phyloP scores from a whole-genome alignment of 2,329 filamentous ascomycete genomes.

The Tothia fuscella region DNA sequence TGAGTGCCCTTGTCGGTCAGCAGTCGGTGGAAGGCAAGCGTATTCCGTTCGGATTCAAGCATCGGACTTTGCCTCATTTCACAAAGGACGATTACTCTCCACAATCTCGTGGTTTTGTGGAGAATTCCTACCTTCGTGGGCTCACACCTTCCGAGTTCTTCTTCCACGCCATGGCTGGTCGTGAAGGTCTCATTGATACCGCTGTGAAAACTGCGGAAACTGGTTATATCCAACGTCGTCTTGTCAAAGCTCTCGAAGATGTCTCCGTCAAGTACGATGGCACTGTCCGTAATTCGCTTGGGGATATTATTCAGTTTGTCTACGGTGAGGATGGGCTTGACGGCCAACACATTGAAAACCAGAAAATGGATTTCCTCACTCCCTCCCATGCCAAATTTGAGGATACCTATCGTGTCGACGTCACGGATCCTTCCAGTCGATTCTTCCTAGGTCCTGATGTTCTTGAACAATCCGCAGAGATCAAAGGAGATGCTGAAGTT shows the following conservation, averaged over 20 bases:
- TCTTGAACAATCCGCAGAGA: conserved; percentile 76
- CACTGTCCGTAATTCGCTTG: conserved; percentile 90
- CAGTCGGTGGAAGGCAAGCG: conserved; percentile 98
- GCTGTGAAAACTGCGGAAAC: conserved; percentile 99
- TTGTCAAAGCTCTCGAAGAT: conserved; percentile 96
- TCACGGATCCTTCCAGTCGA: conserved; percentile 50
- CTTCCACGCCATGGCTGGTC: conserved; percentile 99
- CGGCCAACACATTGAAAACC: conserved; percentile 85
- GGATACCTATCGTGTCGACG: conserved; percentile 71
- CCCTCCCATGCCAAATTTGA: conserved; percentile 69
- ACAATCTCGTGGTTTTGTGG: conserved; percentile 91
- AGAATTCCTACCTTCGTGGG: conserved; percentile 95
- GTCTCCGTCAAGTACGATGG: conserved; percentile 96
- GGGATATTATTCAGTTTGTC: conserved; percentile 92
- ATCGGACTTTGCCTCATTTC: conserved; percentile 91
- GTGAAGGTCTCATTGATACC: conserved; percentile 98
- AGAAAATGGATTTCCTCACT: conserved; percentile 75
- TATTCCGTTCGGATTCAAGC: conserved; percentile 98
- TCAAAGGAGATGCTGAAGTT: conserved; percentile 75
- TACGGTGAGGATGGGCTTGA: conserved; percentile 97
- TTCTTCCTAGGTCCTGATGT: conserved; percentile 52
- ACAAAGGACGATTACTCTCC: conserved; percentile 99
- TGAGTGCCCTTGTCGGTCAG: conserved; percentile 95
- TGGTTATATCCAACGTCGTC: conserved; percentile 94
- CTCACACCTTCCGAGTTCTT: conserved; percentile 95